Base-by-base conservation (phyloP, 441 rosid species). In the Erysimum cheiri region DNA sequence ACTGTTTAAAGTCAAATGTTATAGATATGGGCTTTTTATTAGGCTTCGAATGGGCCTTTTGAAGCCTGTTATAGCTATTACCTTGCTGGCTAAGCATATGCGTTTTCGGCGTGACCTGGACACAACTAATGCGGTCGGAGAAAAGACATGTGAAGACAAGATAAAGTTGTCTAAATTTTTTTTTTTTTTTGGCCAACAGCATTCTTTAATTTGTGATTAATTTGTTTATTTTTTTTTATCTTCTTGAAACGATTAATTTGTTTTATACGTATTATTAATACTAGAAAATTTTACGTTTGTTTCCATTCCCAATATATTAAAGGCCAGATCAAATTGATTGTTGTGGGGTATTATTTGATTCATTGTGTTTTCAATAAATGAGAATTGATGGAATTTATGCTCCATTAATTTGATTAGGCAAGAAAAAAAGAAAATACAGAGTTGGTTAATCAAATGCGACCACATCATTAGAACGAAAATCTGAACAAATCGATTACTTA, bases 1-100 rank as follows among this genome's bases (percentile, higher is more conserved):
- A 69, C 67, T 37, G 66, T 48, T 10, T 0, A 64, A 50, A 62
- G 70, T 75, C 78, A 75, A 69, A 73, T 22, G 17, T 68, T 31
- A 0, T 4, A 17, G 13, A 9, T 8, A 57, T 47, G 74, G 74
- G 48, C 74, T 13, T 69, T 36, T 26, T 2, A 35, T 36, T 39
- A 8, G 65, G 60, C 24, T 0, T n/a, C 4, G 3, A 1, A 46
- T 39, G 66, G 66, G 60, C 43, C 29, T 60, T 2, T 0, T 10
- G 10, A 67, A 61, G 73, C 78, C 73, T 37, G 32, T 36, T 13
- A 6, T 2, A 6, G 53, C 0, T 54, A 6, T 8, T 39, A 49
- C 28, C 63, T 69, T 70, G 70, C 75, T 70, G 71, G 60, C 61
- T 56, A 75, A 69, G 75, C 67, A 69, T 69, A 46, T 75, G 75